Conservation (phyloP, 2,329 filamentous ascomycete species). For the Xylaria sp. region DNA sequence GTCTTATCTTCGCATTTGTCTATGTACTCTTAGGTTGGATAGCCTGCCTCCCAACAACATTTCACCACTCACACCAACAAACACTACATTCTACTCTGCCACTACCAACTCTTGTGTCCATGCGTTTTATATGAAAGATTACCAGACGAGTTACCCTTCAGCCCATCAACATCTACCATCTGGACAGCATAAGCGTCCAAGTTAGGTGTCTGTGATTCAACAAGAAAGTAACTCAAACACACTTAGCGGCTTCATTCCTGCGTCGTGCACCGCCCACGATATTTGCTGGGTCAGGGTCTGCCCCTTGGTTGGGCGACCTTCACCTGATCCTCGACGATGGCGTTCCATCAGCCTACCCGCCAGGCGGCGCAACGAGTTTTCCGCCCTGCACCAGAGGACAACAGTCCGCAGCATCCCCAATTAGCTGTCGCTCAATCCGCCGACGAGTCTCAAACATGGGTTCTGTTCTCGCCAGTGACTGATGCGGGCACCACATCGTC, state of each 20-base stretch:
- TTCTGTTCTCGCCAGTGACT: slow-evolving; percentile 86
- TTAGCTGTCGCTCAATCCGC: slow-evolving; percentile 54
- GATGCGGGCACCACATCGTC: slow-evolving; percentile 66
- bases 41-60: slow-evolving; percentile 6
- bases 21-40: background rate
- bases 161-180: background rate
- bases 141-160: slow-evolving; percentile 10
- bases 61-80: background rate
- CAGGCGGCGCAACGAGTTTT: slow-evolving; percentile 62
- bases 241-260: background rate
- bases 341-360: slow-evolving; percentile 70
- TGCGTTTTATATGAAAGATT: slow-evolving; percentile 8
- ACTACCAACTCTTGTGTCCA: background rate
- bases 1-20: slow-evolving; percentile 24
- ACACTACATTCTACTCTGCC: background rate
- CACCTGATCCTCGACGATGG: slow-evolving; percentile 54
- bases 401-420: slow-evolving; percentile 53
- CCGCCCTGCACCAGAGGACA: slow-evolving; percentile 53
- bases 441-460: slow-evolving; percentile 91
- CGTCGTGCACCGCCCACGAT: slow-evolving; percentile 16
- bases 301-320: slow-evolving; percentile 30
- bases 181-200: background rate
- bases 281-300: slow-evolving; percentile 18
- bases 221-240: background rate
- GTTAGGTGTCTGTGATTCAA: background rate